A percentile compares a stretch with the other conserved stretches of the same genome.
Evolutionary conservation across 2,329 filamentous ascomycete genomes (phyloP).

Genomic region (Diaporthe eres): DNA sequence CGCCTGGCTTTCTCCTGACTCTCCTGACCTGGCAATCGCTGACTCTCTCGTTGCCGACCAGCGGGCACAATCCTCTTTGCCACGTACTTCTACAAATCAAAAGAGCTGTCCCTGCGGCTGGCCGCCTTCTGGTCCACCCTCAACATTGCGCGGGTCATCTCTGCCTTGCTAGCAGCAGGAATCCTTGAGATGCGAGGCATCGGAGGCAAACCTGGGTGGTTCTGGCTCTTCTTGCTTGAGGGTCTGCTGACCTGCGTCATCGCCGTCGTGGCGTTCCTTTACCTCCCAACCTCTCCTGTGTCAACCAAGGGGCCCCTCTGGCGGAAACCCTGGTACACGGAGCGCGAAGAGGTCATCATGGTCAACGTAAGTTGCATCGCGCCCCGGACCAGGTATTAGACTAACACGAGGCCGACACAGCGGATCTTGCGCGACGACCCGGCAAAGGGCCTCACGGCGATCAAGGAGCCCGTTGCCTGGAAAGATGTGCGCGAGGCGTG

Average conservation of each 20-base stretch:
- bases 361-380: slow-evolving; percentile 61
- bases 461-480: slow-evolving; percentile 59
- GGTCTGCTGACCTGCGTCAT: slow-evolving; percentile 64
- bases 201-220: slow-evolving; percentile 65
- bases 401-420: slow-evolving; percentile 44
- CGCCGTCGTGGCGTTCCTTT: slow-evolving; percentile 65
- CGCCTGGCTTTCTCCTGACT: background rate
- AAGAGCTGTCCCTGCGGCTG: slow-evolving; percentile 76
- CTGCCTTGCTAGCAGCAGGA: slow-evolving; percentile 62
- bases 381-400: background rate
- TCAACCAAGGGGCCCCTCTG: slow-evolving; percentile 74
- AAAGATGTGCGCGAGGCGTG: slow-evolving; percentile 60
- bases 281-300: slow-evolving; percentile 75
- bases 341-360: slow-evolving; percentile 78
- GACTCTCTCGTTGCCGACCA: background rate
- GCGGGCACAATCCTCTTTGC: slow-evolving; percentile 73
- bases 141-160: slow-evolving; percentile 58
- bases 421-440: slow-evolving; percentile 67
- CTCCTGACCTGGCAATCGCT: background rate
- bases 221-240: slow-evolving; percentile 65
- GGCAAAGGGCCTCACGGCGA: slow-evolving; percentile 63
- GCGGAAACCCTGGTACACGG: slow-evolving; percentile 75
- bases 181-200: slow-evolving; percentile 66
- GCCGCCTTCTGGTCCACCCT: slow-evolving; percentile 77
- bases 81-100: slow-evolving; percentile 80